Base-by-base conservation (phyloP, 116 monocot species). In the Posidonia oceanica region DNA sequence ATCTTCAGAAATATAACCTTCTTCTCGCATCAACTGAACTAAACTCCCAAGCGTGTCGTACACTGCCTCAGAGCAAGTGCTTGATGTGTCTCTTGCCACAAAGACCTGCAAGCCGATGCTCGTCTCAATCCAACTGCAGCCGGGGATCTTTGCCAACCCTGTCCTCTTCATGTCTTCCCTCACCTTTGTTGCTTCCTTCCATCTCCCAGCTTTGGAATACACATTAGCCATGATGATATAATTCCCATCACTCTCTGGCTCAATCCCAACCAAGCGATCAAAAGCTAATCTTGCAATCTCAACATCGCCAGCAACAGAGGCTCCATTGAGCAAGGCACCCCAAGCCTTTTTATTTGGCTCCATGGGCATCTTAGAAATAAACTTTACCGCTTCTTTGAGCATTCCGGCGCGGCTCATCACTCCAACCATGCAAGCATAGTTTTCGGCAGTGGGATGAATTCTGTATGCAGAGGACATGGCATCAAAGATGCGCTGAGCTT, bases 121-220 rank as follows among this genome's bases (percentile, higher is more conserved):
- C 57, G 14, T 80, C 67, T 87, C 90, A 7, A 90, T 85, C 94
- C 94, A 94, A 73, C 90, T 94, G 64, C 90, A 87, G 36, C 90
- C 94, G 59, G 87, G 85, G 67, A 80, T 57, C 66, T 94, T 94
- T 13, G 40, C 78, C 80, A 87, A 63, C 36, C 90, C 87, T 8
- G 72, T 59, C 42, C 66, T 80, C 65, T 75, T 79, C 90, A 94
- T 77, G 74, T 77, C 80, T 59, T 80, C 81, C 67, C 94, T 94
- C 59, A 87, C 78, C 68, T 12, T 73, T 38, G 78, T 60, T 3
- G 90, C 94, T 69, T 90, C 83, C 55, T 80, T 79, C 81, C 83
- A 83, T 42, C 68, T 85, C 40, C 85, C 85, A 8, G 61, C 75
- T 54, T 74, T 66, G 3, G 83, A 80, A 66, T 82, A 90, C 40